A percentile compares a stretch with the other conserved stretches of the same genome.
phyloP scores from a whole-genome alignment of 768 basidiomycete species.

The Dendrothele bispora region DNA sequence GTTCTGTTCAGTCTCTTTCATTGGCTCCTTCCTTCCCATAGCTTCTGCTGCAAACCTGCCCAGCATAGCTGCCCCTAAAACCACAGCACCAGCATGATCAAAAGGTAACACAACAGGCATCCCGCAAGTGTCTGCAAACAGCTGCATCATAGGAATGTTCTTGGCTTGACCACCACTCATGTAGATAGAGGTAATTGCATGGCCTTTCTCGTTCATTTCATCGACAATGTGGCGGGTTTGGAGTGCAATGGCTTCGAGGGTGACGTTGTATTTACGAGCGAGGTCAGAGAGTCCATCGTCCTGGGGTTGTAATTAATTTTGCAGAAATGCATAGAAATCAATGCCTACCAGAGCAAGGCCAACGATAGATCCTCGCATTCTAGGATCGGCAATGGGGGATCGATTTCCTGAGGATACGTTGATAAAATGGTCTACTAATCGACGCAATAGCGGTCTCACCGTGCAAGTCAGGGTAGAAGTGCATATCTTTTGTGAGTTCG shows the following conservation, averaged over 20 bases:
- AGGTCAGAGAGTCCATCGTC: slow-evolving; percentile 78
- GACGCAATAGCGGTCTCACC: slow-evolving; percentile 42
- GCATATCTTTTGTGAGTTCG: slow-evolving; percentile 86
- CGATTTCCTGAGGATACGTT: slow-evolving; percentile 69
- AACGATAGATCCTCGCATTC: slow-evolving; percentile 89
- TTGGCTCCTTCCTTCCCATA: slow-evolving; percentile 26
- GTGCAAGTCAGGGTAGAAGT: slow-evolving; percentile 95
- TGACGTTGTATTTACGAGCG: slow-evolving; percentile 86
- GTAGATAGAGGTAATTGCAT: slow-evolving; percentile 80
- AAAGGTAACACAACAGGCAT: slow-evolving; percentile 83
- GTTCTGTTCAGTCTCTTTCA: slow-evolving; percentile 48
- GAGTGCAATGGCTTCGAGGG: slow-evolving; percentile 90
- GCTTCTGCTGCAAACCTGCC: slow-evolving; percentile 81
- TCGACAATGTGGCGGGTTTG: slow-evolving; percentile 95
- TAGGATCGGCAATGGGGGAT: slow-evolving; percentile 94
- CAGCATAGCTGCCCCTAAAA: slow-evolving; percentile 92
- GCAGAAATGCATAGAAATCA: not conserved
- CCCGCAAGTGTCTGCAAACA: slow-evolving; percentile 82
- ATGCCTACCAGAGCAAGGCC: slow-evolving; percentile 74
- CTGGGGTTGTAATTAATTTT: slow-evolving; percentile 29
- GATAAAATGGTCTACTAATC: not conserved
- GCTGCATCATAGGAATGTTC: slow-evolving; percentile 84
- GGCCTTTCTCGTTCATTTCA: slow-evolving; percentile 81
- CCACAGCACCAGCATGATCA: slow-evolving; percentile 79
- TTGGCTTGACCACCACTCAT: slow-evolving; percentile 94